Conservation (phyloP, 2,329 filamentous ascomycete species). For the Fusarium papillatum region DNA sequence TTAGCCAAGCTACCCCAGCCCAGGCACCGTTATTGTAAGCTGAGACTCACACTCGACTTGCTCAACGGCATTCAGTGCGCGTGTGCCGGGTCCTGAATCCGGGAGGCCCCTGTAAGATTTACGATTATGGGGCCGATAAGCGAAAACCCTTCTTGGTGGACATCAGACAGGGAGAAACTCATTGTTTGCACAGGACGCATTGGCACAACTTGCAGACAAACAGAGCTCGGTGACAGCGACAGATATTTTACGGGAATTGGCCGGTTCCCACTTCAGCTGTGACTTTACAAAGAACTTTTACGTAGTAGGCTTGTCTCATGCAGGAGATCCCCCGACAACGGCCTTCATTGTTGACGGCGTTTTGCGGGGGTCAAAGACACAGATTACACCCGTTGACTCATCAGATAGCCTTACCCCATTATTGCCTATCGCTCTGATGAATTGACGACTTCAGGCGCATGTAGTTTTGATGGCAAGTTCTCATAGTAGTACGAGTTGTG, state of each 20-base stretch:
- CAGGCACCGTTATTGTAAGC: not conserved
- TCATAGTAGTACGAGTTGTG: not conserved
- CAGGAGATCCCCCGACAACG: not conserved
- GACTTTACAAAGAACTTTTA: not conserved
- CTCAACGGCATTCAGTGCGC: too few species aligned
- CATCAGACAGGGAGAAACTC: too few species aligned
- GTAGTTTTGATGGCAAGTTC: too few species aligned
- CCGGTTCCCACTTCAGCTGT: not conserved
- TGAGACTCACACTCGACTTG: too few species aligned
- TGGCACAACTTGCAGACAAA: not conserved
- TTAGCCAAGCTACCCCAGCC: not conserved
- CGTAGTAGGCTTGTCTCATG: not conserved
- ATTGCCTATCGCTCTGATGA: too few species aligned
- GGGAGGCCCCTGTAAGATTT: not conserved
- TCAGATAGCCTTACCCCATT: too few species aligned
- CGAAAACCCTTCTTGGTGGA: not conserved
- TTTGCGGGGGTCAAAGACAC: too few species aligned
- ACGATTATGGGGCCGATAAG: not conserved
- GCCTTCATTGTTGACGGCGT: not conserved
- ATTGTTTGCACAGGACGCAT: not conserved
- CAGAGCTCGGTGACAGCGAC: not conserved
- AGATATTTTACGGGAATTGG: not conserved
- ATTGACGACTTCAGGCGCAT: too few species aligned
- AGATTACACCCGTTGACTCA: too few species aligned
- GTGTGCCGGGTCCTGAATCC: not conserved